These are phyloP conservation scores for Claviceps sp. DNA, from an alignment of 2,329 filamentous ascomycete genomes.

Conservation along the genomic window DNA sequence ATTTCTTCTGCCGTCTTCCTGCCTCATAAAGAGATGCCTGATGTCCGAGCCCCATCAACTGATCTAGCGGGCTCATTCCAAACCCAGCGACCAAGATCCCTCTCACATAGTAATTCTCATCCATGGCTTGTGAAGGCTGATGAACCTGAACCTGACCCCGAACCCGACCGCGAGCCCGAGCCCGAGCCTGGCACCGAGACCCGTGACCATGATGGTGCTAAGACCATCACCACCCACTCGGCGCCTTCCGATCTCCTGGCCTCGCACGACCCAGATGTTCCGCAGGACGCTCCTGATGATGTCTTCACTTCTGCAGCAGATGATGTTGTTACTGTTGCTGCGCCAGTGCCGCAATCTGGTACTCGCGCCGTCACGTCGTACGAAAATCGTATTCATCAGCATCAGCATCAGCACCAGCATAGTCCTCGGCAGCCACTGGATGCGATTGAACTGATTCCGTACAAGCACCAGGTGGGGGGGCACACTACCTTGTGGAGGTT, in stretches of 20 bases:
- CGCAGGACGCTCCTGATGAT: slow-evolving; percentile 24
- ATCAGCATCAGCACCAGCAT: slow-evolving; percentile 41
- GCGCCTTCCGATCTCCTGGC: slow-evolving; percentile 17
- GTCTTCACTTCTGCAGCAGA: slow-evolving; percentile 23
- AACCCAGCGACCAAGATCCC: slow-evolving; percentile 32
- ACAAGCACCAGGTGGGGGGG: slow-evolving; percentile 92
- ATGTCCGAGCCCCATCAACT: slow-evolving; percentile 16
- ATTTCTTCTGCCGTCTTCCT: slow-evolving; percentile 78
- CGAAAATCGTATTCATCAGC: slow-evolving; percentile 37
- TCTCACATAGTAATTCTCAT: slow-evolving; percentile 25
- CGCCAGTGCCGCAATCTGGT: too few relatives aligned
- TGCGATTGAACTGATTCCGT: slow-evolving; percentile 91
- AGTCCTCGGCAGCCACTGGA: slow-evolving; percentile 53
- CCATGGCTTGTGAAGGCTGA: slow-evolving; percentile 48
- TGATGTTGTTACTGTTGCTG: slow-evolving; percentile 23
- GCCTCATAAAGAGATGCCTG: slow-evolving; percentile 51
- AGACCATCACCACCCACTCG: too few relatives aligned
- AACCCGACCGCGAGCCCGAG: slow-evolving; percentile 16
- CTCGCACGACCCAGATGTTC: slow-evolving; percentile 18
- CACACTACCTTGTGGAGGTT: slow-evolving; percentile 96
- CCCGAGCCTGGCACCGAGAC: slow-evolving; percentile 19
- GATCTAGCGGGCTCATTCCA: slow-evolving; percentile 26
- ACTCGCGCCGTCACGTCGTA: slow-evolving; percentile 21
- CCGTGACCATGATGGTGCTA: slow-evolving; percentile 10
- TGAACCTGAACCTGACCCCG: slow-evolving; percentile 27